Evolutionary conservation across 768 basidiomycete species (phyloP).

Genomic region (Termitomyces sp.): DNA sequence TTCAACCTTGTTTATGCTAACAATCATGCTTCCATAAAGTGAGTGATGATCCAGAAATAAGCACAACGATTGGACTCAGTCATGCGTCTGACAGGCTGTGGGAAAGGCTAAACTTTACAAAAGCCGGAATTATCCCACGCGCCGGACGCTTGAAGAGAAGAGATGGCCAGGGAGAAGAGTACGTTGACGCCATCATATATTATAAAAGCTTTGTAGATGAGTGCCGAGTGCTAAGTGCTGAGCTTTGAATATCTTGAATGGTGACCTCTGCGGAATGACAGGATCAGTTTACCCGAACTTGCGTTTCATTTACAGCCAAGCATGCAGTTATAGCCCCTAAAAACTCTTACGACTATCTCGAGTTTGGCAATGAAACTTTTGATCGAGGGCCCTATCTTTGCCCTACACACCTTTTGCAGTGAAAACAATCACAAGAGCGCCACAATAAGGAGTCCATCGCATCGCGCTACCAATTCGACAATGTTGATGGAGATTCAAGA

Average conservation of each 20-base stretch:
- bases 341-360: neutral
- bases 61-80: neutral
- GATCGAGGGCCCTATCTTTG: neutral
- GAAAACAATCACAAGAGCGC: neutral
- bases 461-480: neutral
- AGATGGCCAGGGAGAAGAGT: slow-evolving; percentile 80
- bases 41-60: slow-evolving; percentile 18
- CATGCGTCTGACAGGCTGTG: slow-evolving; percentile 49
- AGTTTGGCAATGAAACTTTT: neutral
- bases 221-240: slow-evolving; percentile 1
- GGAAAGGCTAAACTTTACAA: slow-evolving; percentile 79
- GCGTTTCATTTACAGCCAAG: neutral
- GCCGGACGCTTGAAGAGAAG: slow-evolving; percentile 67
- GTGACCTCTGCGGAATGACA: neutral
- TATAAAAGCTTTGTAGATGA: slow-evolving; percentile 69
- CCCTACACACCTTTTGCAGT: neutral
- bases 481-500: neutral
- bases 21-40: slow-evolving; percentile 74
- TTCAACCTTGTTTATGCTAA: slow-evolving; percentile 92
- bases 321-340: no score
- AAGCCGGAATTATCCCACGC: slow-evolving; percentile 72
- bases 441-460: neutral
- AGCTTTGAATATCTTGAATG: neutral
- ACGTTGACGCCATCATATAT: slow-evolving; percentile 82
- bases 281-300: neutral